Base-by-base conservation (phyloP, 306 rosid species). In the Sechiopsis laciniata region DNA sequence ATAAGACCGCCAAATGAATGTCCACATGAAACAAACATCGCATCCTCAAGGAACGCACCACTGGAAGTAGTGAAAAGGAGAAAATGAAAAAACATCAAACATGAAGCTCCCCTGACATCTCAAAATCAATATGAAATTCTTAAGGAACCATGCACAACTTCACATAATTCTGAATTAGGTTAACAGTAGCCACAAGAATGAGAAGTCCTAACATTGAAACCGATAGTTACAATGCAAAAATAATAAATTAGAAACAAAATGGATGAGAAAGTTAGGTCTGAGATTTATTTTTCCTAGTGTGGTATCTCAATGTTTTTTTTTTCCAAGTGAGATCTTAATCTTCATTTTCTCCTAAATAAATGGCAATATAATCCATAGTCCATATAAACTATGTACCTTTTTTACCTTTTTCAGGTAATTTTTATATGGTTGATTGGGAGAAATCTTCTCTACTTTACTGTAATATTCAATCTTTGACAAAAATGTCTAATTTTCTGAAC, bases 1-100 rank as follows among this genome's bases (percentile, higher is more conserved):
- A 87, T 85, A 75, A 84, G 88, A 83, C 99, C 99, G 9, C 99
- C 99, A 73, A 94, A 94, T 71, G 99, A 94, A 85, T 94, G 99
- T 78, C 99, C 99, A 66, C 99, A 94, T 42, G 99, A 89, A 77
- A 94, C 91, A 71, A 91, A 77, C 92, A 85, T 80, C 19, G 99
- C 99, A 78, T 94, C 99, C 85, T 94, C 99, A 42, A 94, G 95
- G 81, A 89, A 94, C 64, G 95, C 74, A 32, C 99, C 97, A 52
- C 99, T 94, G 57, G 52, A 42, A 79, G 57, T 24, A 52, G 78
- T 14, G 7, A 32, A 26, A 9, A 73, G 61, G 55, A 24, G 78
- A 54, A 78, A 78, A 26, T 22, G 56, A 5, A 80, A 57, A 68
- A 55, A 59, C 69, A 48, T 78, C 40, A 46, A 79, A 55, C 61